Percentiles rank a stretch among this genome's conserved stretches.
Conservation (phyloP, 176 grass and related monocot species). For the Carex littledalei region DNA sequence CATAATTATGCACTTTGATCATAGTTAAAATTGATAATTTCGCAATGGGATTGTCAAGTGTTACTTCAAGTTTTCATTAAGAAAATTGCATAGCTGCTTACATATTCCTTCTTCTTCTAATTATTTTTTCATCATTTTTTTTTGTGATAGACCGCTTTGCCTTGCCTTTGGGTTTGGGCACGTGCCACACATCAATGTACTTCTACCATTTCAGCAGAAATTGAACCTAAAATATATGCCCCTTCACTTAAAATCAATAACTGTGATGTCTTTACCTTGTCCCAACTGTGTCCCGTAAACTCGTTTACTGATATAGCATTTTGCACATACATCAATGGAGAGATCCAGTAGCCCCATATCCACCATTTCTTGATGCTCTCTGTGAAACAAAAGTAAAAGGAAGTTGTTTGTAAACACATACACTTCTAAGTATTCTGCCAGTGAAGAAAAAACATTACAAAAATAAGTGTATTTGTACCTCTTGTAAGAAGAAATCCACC, state of each 20-base stretch:
- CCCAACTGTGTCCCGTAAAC: constrained; percentile 67
- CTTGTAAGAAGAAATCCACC: constrained; percentile 24
- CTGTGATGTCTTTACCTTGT: constrained; percentile 24
- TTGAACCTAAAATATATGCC: background rate
- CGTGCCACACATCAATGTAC: background rate
- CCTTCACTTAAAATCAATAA: background rate
- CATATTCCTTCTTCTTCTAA: background rate
- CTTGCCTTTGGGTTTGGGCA: background rate
- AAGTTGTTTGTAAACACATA: constrained; percentile 8
- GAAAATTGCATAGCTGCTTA: background rate
- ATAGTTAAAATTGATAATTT: background rate
- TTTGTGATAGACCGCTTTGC: background rate
- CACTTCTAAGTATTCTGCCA: background rate
- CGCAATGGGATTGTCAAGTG: background rate
- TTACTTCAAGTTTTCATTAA: background rate
- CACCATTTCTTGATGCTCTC: constrained; percentile 90
- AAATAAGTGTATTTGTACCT: background rate
- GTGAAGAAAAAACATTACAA: background rate
- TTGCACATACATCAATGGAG: constrained; percentile 78
- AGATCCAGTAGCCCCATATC: constrained; percentile 98
- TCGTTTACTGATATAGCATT: constrained; percentile 80
- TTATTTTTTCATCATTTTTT: no score
- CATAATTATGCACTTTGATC: background rate
- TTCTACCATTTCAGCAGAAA: background rate
- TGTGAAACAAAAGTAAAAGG: constrained; percentile 20